These are phyloP conservation scores for Exobasidium cylindrosporum DNA, from an alignment of 1,284 basidiomycete genomes.

Conservation along the genomic window DNA sequence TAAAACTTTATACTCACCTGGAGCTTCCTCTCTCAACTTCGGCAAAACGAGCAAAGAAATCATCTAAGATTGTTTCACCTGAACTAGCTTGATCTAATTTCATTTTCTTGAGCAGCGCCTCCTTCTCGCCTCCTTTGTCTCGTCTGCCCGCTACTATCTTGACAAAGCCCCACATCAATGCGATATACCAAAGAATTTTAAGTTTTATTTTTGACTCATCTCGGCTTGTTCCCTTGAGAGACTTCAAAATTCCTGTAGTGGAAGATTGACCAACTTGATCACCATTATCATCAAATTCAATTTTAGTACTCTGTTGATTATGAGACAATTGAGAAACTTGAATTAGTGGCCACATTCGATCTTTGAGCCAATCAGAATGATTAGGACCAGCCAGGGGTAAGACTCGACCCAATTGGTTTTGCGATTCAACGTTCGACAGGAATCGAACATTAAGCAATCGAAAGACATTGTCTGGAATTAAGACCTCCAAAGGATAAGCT, in stretches of 20 bases:
- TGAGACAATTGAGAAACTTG: slow-evolving; percentile 18
- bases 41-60: slow-evolving; percentile 27
- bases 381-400: slow-evolving; percentile 17
- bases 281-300: slow-evolving; percentile 8
- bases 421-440: not conserved
- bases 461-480: slow-evolving; percentile 38
- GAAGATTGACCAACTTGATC: not conserved
- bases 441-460: slow-evolving; percentile 19
- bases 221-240: slow-evolving; percentile 2
- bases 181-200: slow-evolving; percentile 22
- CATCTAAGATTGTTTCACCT: slow-evolving; percentile 24
- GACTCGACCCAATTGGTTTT: not conserved
- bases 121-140: slow-evolving; percentile 17
- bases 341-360: slow-evolving; percentile 25
- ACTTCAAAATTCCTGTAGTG: slow-evolving; percentile 18
- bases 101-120: slow-evolving; percentile 22
- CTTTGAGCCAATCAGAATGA: slow-evolving; percentile 24
- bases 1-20: slow-evolving; percentile 15
- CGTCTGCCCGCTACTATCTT: slow-evolving; percentile 7
- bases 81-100: slow-evolving; percentile 17
- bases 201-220: slow-evolving; percentile 17
- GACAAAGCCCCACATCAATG: slow-evolving; percentile 26
- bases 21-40: slow-evolving; percentile 22
- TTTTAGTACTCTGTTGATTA: not conserved
- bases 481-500: slow-evolving; percentile 40